Conservation (phyloP, 2,329 filamentous ascomycete genomes). For the Fusarium coffeatum region DNA sequence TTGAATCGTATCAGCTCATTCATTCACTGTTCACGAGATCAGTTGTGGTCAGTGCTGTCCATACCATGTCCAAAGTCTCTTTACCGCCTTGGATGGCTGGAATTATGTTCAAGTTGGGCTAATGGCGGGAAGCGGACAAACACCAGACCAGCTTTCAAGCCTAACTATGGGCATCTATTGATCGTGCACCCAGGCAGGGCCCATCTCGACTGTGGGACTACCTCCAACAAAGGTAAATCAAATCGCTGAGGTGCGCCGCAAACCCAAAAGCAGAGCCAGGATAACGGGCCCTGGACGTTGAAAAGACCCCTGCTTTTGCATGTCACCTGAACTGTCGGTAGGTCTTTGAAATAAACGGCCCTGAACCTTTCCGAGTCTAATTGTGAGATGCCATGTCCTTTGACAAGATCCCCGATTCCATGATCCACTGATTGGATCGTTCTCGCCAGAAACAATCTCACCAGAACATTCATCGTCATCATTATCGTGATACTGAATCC, state of each 20-base stretch:
- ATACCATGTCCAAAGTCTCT: slow-evolving; percentile 3
- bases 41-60: slow-evolving; percentile 22
- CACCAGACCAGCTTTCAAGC: slow-evolving; percentile 9
- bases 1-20: slow-evolving; percentile 4
- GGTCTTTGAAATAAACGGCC: slow-evolving; percentile 17
- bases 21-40: slow-evolving; percentile 11
- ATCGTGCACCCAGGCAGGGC: slow-evolving; percentile 22
- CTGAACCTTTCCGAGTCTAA: slow-evolving; percentile 19
- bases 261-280: slow-evolving; percentile 25
- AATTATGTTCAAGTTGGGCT: slow-evolving; percentile 17
- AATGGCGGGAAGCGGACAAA: slow-evolving; percentile 11
- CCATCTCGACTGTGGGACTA: slow-evolving; percentile 24
- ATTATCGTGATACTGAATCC: slow-evolving; percentile 22
- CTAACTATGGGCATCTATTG: not conserved
- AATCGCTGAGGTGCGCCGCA: slow-evolving; percentile 13
- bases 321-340: slow-evolving; percentile 16
- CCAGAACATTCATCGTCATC: slow-evolving; percentile 12
- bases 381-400: slow-evolving; percentile 9
- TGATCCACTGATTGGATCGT: slow-evolving; percentile 25
- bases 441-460: slow-evolving; percentile 21
- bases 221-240: slow-evolving; percentile 10
- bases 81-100: slow-evolving; percentile 21
- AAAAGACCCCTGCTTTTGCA: slow-evolving; percentile 22
- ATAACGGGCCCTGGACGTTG: slow-evolving; percentile 22
- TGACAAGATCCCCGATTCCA: slow-evolving; percentile 16